These are phyloP conservation scores for Zymoseptoria ardabiliae DNA, from an alignment of 2,329 filamentous ascomycete genomes.

Conservation along the genomic window DNA sequence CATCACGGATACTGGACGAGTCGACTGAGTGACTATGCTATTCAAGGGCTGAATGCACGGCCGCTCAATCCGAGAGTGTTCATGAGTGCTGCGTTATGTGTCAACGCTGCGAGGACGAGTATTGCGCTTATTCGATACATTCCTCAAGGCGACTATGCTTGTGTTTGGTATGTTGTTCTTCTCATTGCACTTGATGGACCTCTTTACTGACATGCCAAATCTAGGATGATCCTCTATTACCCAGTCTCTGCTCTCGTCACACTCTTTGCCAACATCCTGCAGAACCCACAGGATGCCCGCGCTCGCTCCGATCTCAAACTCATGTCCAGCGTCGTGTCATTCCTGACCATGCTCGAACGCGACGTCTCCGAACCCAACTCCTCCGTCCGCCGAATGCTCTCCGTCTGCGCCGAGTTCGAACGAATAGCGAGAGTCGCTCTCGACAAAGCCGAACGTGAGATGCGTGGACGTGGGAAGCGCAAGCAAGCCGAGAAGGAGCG, in stretches of 20 bases:
- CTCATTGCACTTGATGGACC: not conserved
- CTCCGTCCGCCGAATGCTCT: slow-evolving; percentile 87
- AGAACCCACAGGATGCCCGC: slow-evolving; percentile 84
- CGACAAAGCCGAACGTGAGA: slow-evolving; percentile 83
- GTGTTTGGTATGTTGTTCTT: slow-evolving; percentile 67
- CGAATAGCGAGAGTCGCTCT: slow-evolving; percentile 85
- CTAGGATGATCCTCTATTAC: slow-evolving; percentile 88
- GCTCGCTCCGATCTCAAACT: slow-evolving; percentile 82
- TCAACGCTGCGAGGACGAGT: slow-evolving; percentile 83
- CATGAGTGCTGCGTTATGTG: slow-evolving; percentile 85
- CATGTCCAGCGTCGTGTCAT: slow-evolving; percentile 89
- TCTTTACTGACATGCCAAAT: not conserved
- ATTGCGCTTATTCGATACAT: slow-evolving; percentile 95
- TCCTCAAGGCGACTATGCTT: slow-evolving; percentile 87
- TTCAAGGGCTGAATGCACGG: slow-evolving; percentile 83
- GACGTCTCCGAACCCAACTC: slow-evolving; percentile 58
- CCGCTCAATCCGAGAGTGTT: slow-evolving; percentile 92
- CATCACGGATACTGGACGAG: slow-evolving; percentile 98
- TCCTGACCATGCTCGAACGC: slow-evolving; percentile 78
- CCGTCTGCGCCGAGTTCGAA: slow-evolving; percentile 92
- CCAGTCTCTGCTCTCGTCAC: slow-evolving; percentile 92
- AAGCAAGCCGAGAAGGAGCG: slow-evolving; percentile 58
- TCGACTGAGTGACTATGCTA: slow-evolving; percentile 85
- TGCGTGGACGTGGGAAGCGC: slow-evolving; percentile 71
- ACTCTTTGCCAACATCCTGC: slow-evolving; percentile 89